These are phyloP conservation scores for Cladosporium sp. DNA, from an alignment of 2,329 filamentous ascomycete species.

Conservation along the genomic window DNA sequence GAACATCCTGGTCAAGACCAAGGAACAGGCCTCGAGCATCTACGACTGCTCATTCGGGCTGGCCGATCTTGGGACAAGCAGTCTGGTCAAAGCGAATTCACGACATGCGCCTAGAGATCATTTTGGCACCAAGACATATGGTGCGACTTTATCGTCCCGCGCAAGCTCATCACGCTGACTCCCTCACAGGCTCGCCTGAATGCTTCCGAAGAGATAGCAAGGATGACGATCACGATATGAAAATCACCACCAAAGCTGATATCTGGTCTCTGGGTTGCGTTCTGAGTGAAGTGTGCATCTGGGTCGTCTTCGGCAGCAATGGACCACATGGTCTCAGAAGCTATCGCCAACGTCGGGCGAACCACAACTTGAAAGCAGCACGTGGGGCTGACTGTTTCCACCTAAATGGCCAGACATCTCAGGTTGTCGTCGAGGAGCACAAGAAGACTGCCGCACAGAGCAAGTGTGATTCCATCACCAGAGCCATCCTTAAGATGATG, in stretches of 20 bases:
- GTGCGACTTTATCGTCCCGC: neutral
- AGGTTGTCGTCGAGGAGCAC: neutral
- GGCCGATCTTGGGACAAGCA: slow-evolving; percentile 27
- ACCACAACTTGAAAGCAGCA: neutral
- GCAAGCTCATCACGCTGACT: neutral
- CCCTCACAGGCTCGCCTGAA: slow-evolving; percentile 25
- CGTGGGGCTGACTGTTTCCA: neutral
- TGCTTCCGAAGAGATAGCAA: slow-evolving; percentile 17
- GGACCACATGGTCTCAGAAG: slow-evolving; percentile 17
- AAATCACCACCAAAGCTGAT: slow-evolving; percentile 22
- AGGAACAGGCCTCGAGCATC: neutral
- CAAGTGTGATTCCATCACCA: neutral
- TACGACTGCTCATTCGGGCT: slow-evolving; percentile 27
- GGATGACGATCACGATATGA: slow-evolving; percentile 1
- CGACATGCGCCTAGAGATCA: neutral
- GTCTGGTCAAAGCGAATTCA: neutral
- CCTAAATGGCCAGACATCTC: neutral
- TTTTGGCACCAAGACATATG: slow-evolving; percentile 5
- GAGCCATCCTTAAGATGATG: neutral
- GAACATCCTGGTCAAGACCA: slow-evolving; percentile 24
- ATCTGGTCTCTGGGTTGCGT: slow-evolving; percentile 34
- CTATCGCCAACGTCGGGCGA: neutral
- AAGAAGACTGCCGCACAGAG: neutral
- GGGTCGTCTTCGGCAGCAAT: slow-evolving; percentile 25
- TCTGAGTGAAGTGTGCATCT: slow-evolving; percentile 27